Conservation (phyloP, 164 flowering plant genomes). For the Kingdonia uniflora region DNA sequence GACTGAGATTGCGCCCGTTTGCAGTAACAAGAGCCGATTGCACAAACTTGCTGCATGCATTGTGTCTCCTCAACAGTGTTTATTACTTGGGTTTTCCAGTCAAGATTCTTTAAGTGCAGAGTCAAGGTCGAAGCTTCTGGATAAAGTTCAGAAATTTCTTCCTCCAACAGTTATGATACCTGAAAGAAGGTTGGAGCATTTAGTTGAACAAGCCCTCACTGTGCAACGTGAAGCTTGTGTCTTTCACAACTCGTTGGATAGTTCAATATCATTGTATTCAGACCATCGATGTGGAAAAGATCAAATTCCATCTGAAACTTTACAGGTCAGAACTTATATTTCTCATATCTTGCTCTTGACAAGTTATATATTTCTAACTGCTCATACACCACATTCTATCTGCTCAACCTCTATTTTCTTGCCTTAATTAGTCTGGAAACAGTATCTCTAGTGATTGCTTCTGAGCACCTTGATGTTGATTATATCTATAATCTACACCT, state of each 20-base stretch:
- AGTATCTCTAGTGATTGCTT: background rate
- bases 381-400: background rate
- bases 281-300: constrained; percentile 84
- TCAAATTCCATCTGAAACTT: constrained; percentile 64
- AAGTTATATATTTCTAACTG: too few species aligned
- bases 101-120: constrained; percentile 19
- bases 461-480: too few species aligned
- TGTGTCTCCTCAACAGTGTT: constrained; percentile 30
- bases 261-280: constrained; percentile 54
- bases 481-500: too few species aligned
- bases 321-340: constrained; percentile 47
- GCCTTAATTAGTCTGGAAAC: background rate
- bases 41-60: constrained; percentile 57
- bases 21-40: constrained; percentile 33
- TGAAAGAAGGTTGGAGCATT: constrained; percentile 64
- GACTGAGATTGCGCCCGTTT: constrained; percentile 64
- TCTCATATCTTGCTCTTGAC: background rate
- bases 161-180: constrained; percentile 62
- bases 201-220: constrained; percentile 72
- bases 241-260: constrained; percentile 75
- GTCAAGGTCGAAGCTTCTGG: constrained; percentile 41
- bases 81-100: constrained; percentile 19
- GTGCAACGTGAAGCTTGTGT: constrained; percentile 62
- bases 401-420: background rate
- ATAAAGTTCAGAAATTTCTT: constrained; percentile 55